Evolutionary conservation across 768 basidiomycete species (phyloP).

Genomic region (Amanita subjunquillea): DNA sequence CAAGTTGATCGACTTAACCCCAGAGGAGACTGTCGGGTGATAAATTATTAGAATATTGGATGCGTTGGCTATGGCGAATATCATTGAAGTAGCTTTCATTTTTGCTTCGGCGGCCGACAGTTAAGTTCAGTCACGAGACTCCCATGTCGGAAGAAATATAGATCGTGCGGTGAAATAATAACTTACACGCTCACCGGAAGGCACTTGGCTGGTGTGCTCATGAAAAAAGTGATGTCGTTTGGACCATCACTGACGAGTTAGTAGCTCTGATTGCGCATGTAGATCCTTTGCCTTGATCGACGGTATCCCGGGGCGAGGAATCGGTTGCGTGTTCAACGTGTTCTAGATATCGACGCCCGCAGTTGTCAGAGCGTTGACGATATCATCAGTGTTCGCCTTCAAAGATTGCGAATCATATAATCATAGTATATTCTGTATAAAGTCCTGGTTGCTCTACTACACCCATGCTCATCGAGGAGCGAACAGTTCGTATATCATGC

Average conservation of each 20-base stretch:
- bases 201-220: too few relatives aligned
- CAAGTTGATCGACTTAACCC: too few relatives aligned
- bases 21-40: too few relatives aligned
- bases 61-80: too few relatives aligned
- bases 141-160: constrained; percentile 9
- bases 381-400: constrained; percentile 26
- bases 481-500: neutral
- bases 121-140: constrained; percentile 49
- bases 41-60: too few relatives aligned
- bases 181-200: too few relatives aligned
- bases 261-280: too few relatives aligned
- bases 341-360: constrained; percentile 77
- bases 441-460: too few relatives aligned
- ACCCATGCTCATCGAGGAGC: neutral
- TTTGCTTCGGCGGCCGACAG: constrained; percentile 67
- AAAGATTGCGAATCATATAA: constrained; percentile 5
- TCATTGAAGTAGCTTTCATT: constrained; percentile 51
- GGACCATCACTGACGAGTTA: too few relatives aligned
- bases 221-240: too few relatives aligned
- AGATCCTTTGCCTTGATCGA: constrained; percentile 41
- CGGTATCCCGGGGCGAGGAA: constrained; percentile 61
- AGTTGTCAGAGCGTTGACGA: constrained; percentile 58
- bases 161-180: too few relatives aligned
- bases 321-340: constrained; percentile 28
- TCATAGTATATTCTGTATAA: too few relatives aligned